Conservation (phyloP, 768 basidiomycete species). For the Tephrocybe sp. region DNA sequence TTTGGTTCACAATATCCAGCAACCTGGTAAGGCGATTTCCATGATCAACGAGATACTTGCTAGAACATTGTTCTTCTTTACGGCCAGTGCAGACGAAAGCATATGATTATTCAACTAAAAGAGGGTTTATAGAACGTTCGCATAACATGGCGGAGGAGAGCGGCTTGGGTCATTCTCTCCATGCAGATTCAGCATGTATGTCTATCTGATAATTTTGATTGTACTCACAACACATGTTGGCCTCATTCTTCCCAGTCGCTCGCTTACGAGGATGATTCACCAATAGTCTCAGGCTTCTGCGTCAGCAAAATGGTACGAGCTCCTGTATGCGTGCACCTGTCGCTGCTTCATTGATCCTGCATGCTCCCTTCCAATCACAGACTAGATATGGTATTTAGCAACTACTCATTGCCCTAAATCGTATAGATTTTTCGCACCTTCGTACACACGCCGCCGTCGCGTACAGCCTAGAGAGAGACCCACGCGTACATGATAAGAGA, state of each 20-base stretch:
- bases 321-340: constrained; percentile 79
- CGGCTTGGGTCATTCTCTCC: constrained; percentile 89
- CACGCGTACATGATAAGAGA: constrained; percentile 12
- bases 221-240: constrained; percentile 39
- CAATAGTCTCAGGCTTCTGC: constrained; percentile 78
- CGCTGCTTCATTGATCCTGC: constrained; percentile 92
- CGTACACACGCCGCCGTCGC: constrained; percentile 8
- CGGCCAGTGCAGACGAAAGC: too few species aligned
- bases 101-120: not conserved
- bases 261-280: constrained; percentile 77
- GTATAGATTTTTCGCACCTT: constrained; percentile 9
- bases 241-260: constrained; percentile 56
- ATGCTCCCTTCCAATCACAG: constrained; percentile 91
- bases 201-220: not conserved
- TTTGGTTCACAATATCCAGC: too few species aligned
- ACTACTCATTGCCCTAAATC: not conserved
- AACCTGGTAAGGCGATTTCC: too few species aligned
- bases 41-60: too few species aligned
- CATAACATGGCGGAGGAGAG: constrained; percentile 65
- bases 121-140: constrained; percentile 25
- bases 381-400: constrained; percentile 38
- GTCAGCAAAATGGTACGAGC: constrained; percentile 82
- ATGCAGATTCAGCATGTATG: constrained; percentile 49
- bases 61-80: too few species aligned
- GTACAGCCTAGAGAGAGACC: constrained; percentile 12